Percentiles rank a stretch among this genome's conserved stretches.
phyloP scores from a whole-genome alignment of 768 basidiomycete genomes.

The Rubroboletus satanas region DNA sequence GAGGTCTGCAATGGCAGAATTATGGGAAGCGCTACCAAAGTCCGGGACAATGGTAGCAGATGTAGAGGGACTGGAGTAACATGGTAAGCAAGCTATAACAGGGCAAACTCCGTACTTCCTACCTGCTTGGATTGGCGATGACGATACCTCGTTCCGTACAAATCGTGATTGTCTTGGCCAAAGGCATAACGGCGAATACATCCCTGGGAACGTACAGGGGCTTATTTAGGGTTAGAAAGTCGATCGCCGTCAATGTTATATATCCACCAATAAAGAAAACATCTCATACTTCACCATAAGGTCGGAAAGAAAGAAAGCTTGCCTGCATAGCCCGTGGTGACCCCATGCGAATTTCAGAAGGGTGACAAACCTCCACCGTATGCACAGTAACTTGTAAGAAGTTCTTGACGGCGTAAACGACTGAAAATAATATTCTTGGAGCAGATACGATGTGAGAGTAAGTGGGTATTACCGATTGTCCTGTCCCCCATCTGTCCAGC shows the following conservation, averaged over 20 bases:
- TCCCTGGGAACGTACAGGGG: conserved; percentile 70
- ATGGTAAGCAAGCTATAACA: not conserved
- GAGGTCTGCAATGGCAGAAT: conserved; percentile 44
- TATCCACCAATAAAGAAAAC: not conserved
- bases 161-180: conserved; percentile 63
- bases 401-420: conserved; percentile 64
- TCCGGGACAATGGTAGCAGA: conserved; percentile 57
- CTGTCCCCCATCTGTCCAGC: conserved; percentile 51
- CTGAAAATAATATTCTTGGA: conserved; percentile 35
- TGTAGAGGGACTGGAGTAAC: conserved; percentile 36
- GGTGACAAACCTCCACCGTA: conserved; percentile 52
- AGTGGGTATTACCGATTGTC: conserved; percentile 47
- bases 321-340: conserved; percentile 34
- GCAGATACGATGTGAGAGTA: not conserved
- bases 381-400: conserved; percentile 58
- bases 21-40: conserved; percentile 39
- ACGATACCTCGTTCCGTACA: conserved; percentile 62
- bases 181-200: conserved; percentile 53
- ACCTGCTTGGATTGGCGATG: conserved; percentile 69
- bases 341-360: conserved; percentile 33
- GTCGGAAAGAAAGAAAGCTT: conserved; percentile 46
- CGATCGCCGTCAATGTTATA: not conserved
- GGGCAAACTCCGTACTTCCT: conserved; percentile 18
- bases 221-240: conserved; percentile 33
- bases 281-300: conserved; percentile 60